Percentiles rank a stretch among this genome's conserved stretches.
phyloP scores from a whole-genome alignment of 345 rosid genomes.

The Microthlaspi erraticum region DNA sequence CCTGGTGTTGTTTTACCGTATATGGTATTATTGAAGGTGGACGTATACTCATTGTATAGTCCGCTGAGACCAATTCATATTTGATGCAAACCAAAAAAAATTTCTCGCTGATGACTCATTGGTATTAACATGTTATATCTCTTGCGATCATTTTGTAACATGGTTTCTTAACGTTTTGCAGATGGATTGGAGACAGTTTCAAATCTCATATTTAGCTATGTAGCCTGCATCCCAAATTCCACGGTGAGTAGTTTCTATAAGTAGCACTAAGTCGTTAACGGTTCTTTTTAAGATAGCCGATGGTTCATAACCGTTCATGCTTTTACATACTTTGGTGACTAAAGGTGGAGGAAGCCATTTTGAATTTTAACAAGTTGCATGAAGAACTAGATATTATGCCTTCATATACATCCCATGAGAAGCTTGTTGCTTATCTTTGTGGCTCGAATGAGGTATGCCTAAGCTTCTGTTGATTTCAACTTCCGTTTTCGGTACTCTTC shows the following conservation, averaged over 20 bases:
- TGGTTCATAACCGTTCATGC: conserved; percentile 24
- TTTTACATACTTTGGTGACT: conserved; percentile 28
- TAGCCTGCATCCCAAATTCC: conserved; percentile 62
- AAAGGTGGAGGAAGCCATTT: conserved; percentile 66
- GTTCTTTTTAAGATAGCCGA: conserved; percentile 3
- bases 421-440: conserved; percentile 63
- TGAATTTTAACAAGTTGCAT: conserved; percentile 67
- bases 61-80: background rate
- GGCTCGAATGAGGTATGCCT: conserved; percentile 59
- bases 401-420: conserved; percentile 60
- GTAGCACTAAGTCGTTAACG: conserved; percentile 18
- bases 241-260: conserved; percentile 73
- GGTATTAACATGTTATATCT: background rate
- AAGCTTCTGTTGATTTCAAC: conserved; percentile 10
- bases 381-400: conserved; percentile 58
- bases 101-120: conserved; percentile 8
- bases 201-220: conserved; percentile 60
- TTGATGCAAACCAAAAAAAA: background rate
- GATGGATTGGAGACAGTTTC: conserved; percentile 60
- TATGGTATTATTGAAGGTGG: conserved; percentile 15
- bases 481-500: background rate
- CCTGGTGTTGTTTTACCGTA: background rate
- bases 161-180: conserved; percentile 47
- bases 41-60: conserved; percentile 5
- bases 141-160: conserved; percentile 11